Conservation (phyloP, 768 basidiomycete genomes). For the Naganishia antarctica region DNA sequence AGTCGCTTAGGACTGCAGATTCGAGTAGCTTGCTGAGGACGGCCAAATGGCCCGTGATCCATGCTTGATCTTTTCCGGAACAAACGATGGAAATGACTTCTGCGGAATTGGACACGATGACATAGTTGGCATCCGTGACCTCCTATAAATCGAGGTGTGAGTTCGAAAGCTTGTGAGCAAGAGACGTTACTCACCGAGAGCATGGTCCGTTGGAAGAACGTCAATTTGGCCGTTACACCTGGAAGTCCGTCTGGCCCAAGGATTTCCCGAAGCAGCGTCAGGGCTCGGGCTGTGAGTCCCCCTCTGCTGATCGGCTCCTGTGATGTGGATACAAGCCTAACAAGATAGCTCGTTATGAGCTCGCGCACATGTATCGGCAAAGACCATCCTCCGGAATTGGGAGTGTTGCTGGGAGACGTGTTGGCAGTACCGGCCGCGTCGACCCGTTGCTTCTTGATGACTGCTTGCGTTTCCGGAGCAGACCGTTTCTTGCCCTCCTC, state of each 20-base stretch:
- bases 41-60: conserved; percentile 69
- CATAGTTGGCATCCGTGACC: conserved; percentile 62
- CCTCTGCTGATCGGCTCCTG: conserved; percentile 48
- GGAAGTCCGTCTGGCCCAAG: conserved; percentile 79
- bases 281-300: conserved; percentile 49
- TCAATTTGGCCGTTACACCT: conserved; percentile 83
- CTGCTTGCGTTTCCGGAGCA: conserved; percentile 1
- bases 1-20: conserved; percentile 78
- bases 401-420: conserved; percentile 40
- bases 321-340: conserved; percentile 74
- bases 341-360: conserved; percentile 87
- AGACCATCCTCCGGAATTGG: conserved; percentile 56
- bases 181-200: conserved; percentile 60
- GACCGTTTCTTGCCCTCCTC: conserved; percentile 29
- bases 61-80: conserved; percentile 72
- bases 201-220: conserved; percentile 79
- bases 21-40: conserved; percentile 77
- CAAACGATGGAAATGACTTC: conserved; percentile 84
- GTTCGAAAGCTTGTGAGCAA: conserved; percentile 14
- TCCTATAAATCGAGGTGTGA: conserved; percentile 62
- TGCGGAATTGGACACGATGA: conserved; percentile 70
- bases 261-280: conserved; percentile 63
- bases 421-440: conserved; percentile 49
- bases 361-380: conserved; percentile 78
- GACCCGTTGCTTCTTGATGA: conserved; percentile 34